Evolutionary conservation across 805 yeast genomes (phyloP).

Genomic region (Candida pseudoglaebosa): DNA sequence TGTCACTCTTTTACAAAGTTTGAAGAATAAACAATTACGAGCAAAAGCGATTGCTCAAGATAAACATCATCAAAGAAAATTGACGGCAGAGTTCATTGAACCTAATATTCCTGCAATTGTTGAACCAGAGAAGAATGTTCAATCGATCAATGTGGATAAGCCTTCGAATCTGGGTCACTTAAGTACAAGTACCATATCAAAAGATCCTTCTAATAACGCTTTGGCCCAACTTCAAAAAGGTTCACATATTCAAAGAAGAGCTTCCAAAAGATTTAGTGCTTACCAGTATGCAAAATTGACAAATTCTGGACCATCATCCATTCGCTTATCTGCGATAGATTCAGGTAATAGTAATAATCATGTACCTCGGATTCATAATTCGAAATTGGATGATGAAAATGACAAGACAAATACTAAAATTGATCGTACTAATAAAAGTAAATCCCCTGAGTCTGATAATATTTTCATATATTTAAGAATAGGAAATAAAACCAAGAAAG

Average conservation of each 20-base stretch:
- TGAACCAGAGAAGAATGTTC: neutral
- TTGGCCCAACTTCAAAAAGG: slow-evolving; percentile 76
- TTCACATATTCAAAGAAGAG: slow-evolving; percentile 82
- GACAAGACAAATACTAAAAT: neutral
- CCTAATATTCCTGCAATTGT: neutral
- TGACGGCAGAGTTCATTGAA: slow-evolving; percentile 1
- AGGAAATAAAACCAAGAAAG: slow-evolving; percentile 54
- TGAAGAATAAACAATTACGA: slow-evolving; percentile 73
- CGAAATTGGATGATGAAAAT: slow-evolving; percentile 1
- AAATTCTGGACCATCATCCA: slow-evolving; percentile 21
- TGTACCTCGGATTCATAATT: neutral
- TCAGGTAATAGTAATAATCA: neutral
- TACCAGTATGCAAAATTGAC: slow-evolving; percentile 82
- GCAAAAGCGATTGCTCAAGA: slow-evolving; percentile 38
- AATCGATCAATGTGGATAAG: neutral
- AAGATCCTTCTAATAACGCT: slow-evolving; percentile 44
- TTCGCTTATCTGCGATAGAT: slow-evolving; percentile 1
- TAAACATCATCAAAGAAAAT: slow-evolving; percentile 7
- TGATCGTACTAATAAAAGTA: neutral
- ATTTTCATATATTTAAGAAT: slow-evolving; percentile 45
- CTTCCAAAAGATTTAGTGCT: slow-evolving; percentile 90
- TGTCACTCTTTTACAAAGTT: slow-evolving; percentile 69
- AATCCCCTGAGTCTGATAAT: slow-evolving; percentile 1
- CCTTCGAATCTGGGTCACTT: neutral
- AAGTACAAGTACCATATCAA: neutral